Evolutionary conservation across 2,329 filamentous ascomycete genomes (phyloP).

Genomic region (Xylaria sp.): DNA sequence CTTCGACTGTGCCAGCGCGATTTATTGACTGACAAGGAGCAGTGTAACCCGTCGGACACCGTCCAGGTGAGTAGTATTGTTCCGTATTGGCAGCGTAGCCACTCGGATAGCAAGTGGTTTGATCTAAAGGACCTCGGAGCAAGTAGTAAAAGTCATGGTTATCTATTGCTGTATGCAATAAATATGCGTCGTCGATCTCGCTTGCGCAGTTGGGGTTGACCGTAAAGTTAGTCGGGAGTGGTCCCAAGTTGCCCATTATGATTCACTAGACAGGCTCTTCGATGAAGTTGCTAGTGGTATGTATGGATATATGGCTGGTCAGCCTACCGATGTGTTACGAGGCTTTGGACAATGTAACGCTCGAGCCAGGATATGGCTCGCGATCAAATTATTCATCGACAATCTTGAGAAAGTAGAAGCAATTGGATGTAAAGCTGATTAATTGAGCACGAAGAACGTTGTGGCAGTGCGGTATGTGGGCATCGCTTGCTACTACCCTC

Average conservation of each 20-base stretch:
- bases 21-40: conserved; percentile 8
- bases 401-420: background rate
- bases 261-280: background rate
- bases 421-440: background rate
- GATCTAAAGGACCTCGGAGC: background rate
- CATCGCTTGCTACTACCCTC: background rate
- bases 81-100: conserved; percentile 8
- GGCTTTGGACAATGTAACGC: background rate
- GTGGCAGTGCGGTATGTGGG: background rate
- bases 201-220: background rate
- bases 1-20: conserved; percentile 17
- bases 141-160: background rate
- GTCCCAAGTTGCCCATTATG: background rate
- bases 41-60: conserved; percentile 11
- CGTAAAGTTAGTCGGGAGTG: background rate
- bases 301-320: background rate
- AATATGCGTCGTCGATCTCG: background rate
- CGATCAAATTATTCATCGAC: background rate
- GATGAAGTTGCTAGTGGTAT: background rate
- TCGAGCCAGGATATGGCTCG: background rate
- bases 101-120: conserved; percentile 7
- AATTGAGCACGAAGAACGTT: background rate
- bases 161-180: background rate
- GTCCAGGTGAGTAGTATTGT: conserved; percentile 21
- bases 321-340: background rate